Evolutionary conservation across 192 early-diverging fungal genomes (phyloP).

Genomic region (Coemansia sp.): DNA sequence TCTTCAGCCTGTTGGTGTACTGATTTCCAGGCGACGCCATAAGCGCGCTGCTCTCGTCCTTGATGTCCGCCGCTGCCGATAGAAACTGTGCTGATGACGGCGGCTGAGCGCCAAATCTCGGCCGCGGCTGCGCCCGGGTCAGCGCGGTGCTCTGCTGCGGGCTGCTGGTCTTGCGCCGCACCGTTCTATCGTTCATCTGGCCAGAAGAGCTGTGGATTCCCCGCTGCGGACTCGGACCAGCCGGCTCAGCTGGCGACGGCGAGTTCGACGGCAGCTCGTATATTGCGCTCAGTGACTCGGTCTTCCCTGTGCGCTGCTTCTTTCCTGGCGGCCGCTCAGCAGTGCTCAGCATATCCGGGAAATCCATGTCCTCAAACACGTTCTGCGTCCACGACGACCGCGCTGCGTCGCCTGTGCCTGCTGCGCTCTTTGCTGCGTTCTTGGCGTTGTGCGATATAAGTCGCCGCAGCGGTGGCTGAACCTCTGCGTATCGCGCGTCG

Average conservation of each 20-base stretch:
- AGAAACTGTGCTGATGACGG: constrained; percentile 6
- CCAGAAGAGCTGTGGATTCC: background rate
- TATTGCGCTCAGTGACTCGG: constrained; percentile 3
- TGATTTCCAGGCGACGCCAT: constrained; percentile 7
- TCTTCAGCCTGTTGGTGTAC: constrained; percentile 2
- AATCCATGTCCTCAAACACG: constrained; percentile 41
- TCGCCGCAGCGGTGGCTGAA: constrained; percentile 42
- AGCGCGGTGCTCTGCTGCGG: constrained; percentile 26
- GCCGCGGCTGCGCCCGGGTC: constrained; percentile 24
- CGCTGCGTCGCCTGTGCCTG: background rate
- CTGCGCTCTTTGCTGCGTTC: background rate
- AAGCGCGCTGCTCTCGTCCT: background rate
- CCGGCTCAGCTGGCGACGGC: constrained; percentile 14
- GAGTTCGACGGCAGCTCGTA: constrained; percentile 18
- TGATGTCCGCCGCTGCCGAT: background rate
- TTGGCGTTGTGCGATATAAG: constrained; percentile 33
- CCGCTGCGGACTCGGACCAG: background rate
- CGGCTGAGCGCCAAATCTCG: background rate
- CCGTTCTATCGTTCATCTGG: background rate
- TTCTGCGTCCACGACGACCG: constrained; percentile 18
- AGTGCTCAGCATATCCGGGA: constrained; percentile 18
- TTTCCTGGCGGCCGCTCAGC: constrained; percentile 32
- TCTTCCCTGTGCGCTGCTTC: constrained; percentile 11
- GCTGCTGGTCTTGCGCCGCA: constrained; percentile 21
- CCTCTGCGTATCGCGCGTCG: constrained; percentile 40